Evolutionary conservation across 176 grass and related monocot genomes (phyloP).

Genomic region (Musa beccarii): DNA sequence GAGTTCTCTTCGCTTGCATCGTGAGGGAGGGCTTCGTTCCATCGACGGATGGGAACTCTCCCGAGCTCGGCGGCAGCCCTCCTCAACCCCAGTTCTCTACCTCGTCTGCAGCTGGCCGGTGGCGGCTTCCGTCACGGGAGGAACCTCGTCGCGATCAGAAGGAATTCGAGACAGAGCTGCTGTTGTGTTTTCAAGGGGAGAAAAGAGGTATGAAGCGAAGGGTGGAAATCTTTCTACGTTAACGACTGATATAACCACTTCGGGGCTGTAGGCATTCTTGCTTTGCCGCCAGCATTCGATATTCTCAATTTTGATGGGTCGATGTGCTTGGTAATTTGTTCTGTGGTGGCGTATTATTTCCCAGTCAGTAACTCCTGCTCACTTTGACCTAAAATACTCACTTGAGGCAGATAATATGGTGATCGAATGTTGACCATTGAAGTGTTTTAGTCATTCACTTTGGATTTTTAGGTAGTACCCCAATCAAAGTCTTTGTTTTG

Average conservation of each 20-base stretch:
- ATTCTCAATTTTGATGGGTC: neutral
- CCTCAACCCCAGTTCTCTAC: neutral
- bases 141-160: neutral
- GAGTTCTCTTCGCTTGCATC: neutral
- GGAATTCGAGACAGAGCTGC: neutral
- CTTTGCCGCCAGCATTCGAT: neutral
- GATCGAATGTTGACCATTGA: neutral
- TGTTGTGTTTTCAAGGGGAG: neutral
- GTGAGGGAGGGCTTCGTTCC: neutral
- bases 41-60: conserved; percentile 1
- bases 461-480: no score
- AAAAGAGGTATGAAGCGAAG: neutral
- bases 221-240: neutral
- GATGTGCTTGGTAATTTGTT: neutral
- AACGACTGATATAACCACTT: neutral
- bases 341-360: neutral
- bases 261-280: neutral
- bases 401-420: neutral
- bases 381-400: neutral
- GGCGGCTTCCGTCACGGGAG: neutral
- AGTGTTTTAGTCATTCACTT: no score
- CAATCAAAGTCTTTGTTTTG: no score
- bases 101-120: neutral
- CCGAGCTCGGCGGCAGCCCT: neutral
- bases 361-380: neutral